phyloP scores from a whole-genome alignment of 78 protist species.

The Dictyostelium citrinum region DNA sequence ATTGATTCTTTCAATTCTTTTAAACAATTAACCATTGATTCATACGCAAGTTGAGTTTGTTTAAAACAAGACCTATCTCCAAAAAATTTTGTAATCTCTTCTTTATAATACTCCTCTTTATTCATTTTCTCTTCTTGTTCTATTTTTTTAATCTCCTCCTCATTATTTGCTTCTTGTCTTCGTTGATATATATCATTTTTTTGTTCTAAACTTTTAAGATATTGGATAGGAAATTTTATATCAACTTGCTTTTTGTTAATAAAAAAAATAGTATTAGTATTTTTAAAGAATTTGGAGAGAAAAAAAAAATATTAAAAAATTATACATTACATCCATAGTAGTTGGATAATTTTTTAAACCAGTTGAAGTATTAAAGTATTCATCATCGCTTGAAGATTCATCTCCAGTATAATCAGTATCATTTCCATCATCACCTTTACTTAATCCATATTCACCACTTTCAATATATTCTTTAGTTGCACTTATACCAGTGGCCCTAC shows the following conservation, averaged over 20 bases:
- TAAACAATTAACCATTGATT: neutral
- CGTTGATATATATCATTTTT: neutral
- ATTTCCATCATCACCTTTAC: neutral
- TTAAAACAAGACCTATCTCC: neutral
- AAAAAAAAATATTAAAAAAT: neutral
- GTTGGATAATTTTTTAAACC: neutral
- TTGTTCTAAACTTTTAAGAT: neutral
- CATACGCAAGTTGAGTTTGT: neutral
- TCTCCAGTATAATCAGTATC: neutral
- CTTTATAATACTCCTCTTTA: neutral
- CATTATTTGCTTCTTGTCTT: neutral
- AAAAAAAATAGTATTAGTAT: neutral
- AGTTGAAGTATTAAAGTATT: neutral
- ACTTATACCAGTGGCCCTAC: neutral
- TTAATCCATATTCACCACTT: neutral
- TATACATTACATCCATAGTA: neutral
- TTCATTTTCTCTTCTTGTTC: neutral
- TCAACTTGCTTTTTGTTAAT: neutral
- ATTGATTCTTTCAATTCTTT: neutral
- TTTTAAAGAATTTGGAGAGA: neutral
- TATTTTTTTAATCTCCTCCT: neutral
- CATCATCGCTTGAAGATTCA: neutral
- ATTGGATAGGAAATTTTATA: neutral
- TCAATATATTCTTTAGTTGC: neutral
- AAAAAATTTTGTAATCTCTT: neutral